These are phyloP conservation scores for Peziza echinospora DNA, from an alignment of 495 filamentous ascomycete genomes.

Conservation along the genomic window DNA sequence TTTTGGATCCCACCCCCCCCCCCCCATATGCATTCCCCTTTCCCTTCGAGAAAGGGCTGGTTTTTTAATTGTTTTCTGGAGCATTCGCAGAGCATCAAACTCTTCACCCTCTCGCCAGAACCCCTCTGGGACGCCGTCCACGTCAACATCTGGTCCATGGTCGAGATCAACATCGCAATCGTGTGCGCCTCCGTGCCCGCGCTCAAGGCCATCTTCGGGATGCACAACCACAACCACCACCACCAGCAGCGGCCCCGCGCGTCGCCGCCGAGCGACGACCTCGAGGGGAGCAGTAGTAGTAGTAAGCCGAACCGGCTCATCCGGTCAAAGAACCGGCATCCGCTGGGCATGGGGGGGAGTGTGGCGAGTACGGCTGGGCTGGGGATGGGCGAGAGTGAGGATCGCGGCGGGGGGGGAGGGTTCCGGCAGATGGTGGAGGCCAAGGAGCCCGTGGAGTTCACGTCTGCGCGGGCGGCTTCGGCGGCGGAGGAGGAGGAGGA, in stretches of 20 bases:
- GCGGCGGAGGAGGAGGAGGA: background rate
- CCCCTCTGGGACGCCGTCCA: slow-evolving; percentile 22
- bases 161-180: slow-evolving; percentile 21
- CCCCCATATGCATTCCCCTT: background rate
- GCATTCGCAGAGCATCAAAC: too few species aligned
- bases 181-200: slow-evolving; percentile 20
- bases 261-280: background rate
- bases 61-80: slow-evolving; percentile 11
- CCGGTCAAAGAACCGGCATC: background rate
- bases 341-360: background rate
- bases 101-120: slow-evolving; percentile 21
- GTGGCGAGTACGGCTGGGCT: background rate
- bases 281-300: background rate
- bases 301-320: background rate
- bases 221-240: too few species aligned
- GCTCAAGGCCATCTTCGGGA: slow-evolving; percentile 10
- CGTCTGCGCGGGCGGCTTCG: too few species aligned
- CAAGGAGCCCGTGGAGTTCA: too few species aligned
- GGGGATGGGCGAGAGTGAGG: background rate
- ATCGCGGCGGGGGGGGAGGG: too few species aligned
- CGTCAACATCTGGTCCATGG: slow-evolving; percentile 28
- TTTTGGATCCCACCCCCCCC: background rate
- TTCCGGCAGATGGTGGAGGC: too few species aligned
- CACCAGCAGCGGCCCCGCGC: too few species aligned
- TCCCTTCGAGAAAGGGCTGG: slow-evolving; percentile 8